Conservation (phyloP, 1,139 yeast species). For the Candida sp. region DNA sequence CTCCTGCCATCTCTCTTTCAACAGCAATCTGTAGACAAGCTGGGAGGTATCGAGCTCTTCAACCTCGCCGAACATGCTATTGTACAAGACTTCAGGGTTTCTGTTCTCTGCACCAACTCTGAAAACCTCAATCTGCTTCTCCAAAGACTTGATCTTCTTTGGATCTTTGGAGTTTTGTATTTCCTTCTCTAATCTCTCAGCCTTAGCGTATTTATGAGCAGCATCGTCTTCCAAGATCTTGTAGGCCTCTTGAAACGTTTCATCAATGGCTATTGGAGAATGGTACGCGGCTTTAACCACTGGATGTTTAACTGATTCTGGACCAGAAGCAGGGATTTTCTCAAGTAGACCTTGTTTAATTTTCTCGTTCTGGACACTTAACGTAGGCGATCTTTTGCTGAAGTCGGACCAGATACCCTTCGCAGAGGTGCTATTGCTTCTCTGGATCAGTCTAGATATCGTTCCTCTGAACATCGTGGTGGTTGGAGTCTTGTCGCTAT, state of each 20-base stretch:
- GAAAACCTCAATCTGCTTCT: conserved; percentile 24
- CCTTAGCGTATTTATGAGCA: conserved; percentile 21
- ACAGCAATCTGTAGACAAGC: conserved; percentile 79
- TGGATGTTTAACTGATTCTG: conserved; percentile 27
- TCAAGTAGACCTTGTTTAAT: conserved; percentile 38
- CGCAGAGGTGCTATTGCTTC: conserved; percentile 11
- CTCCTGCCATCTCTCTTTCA: conserved; percentile 73
- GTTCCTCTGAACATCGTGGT: conserved; percentile 9
- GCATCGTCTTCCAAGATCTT: conserved; percentile 56
- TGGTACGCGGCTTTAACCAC: conserved; percentile 44
- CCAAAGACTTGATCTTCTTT: conserved; percentile 11
- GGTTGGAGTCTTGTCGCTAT: no score
- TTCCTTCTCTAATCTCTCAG: conserved; percentile 18
- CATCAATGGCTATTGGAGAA: conserved; percentile 72
- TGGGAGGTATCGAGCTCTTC: conserved; percentile 64
- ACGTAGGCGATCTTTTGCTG: conserved; percentile 40
- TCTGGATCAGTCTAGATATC: conserved; percentile 6
- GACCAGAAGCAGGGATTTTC: conserved; percentile 33
- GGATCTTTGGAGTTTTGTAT: conserved; percentile 7
- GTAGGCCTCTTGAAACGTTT: conserved; percentile 73
- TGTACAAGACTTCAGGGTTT: conserved; percentile 87
- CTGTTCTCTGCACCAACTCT: conserved; percentile 56
- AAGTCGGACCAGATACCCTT: conserved; percentile 55
- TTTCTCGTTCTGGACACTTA: conserved; percentile 34
- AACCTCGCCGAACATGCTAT: conserved; percentile 48